Evolutionary conservation across 371 early-diverging fungal genomes (phyloP), one percentile per base, ranked within the genome.

Genomic region (Dichotomocladium elegans): DNA sequence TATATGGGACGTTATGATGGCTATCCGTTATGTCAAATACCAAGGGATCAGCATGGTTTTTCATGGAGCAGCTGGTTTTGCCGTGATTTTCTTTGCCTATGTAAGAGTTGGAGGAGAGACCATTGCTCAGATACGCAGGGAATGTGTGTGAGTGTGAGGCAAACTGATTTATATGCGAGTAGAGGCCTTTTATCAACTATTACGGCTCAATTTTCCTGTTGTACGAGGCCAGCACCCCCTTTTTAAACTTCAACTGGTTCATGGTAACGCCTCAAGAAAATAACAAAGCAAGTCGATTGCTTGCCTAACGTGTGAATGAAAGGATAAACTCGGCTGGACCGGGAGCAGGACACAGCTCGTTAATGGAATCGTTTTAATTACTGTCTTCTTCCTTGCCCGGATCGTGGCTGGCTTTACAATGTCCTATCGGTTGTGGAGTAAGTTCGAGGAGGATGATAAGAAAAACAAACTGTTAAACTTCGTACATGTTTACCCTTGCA

Each of bases 161-260:
- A n/a, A n/a, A n/a, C n/a, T 47, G 8, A 41, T 53, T 49, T 53
- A 44, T n/a, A 3, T n/a, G 8, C 6, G 50, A 35, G 15, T 61
- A 88, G 84, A 75, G 81, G 42, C 96, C 96, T 9, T 91, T 93
- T 58, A 66, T 92, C 41, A 84, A 87, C 60, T 92, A 91, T 66
- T 94, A 88, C 61, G 96, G 92, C 14, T 80, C 91, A 11, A 82
- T 86, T 31, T 93, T 93, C 55, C 80, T 96, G 34, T 80, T 95
- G 82, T 94, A 88, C 67, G 96, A 96, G 68, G 70, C 91, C 29
- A 89, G 88, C 58, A 95, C 95, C 1, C 88, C 91, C 7, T 94
- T 95, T 63, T 81, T 96, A 41, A 95, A 96, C 71, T 77, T 89
- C 57, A 88, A 94, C 77, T 96, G 93, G 94, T 93, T 91, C 68